Evolutionary conservation across 2,329 filamentous ascomycete species (phyloP).

Genomic region (Chaetothyriales sp.): DNA sequence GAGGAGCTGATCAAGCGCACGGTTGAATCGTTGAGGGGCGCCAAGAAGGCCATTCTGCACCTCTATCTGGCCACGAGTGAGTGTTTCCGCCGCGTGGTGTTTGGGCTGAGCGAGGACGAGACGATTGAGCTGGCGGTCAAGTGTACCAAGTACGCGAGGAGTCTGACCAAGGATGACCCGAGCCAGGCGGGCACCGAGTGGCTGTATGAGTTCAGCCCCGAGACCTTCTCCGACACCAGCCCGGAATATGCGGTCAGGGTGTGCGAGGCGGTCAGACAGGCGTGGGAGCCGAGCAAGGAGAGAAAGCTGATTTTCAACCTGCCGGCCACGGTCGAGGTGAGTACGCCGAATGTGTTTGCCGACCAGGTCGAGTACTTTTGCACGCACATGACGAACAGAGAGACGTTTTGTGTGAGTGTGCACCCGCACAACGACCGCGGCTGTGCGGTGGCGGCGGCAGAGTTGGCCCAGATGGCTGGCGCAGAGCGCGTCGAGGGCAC

Average conservation of each 20-base stretch:
- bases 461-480: slow-evolving; percentile 90
- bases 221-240: slow-evolving; percentile 73
- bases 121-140: slow-evolving; percentile 67
- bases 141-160: slow-evolving; percentile 74
- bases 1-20: slow-evolving; percentile 81
- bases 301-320: slow-evolving; percentile 92
- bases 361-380: slow-evolving; percentile 97
- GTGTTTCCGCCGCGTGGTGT: slow-evolving; percentile 86
- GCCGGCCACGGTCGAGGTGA: slow-evolving; percentile 87
- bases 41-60: slow-evolving; percentile 89
- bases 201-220: slow-evolving; percentile 38
- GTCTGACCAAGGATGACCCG: slow-evolving; percentile 72
- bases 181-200: slow-evolving; percentile 42
- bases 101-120: slow-evolving; percentile 73
- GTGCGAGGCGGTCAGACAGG: slow-evolving; percentile 85
- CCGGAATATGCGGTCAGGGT: slow-evolving; percentile 71
- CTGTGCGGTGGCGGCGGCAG: slow-evolving; percentile 76
- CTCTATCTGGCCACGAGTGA: slow-evolving; percentile 93
- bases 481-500: slow-evolving; percentile 90
- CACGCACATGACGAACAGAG: slow-evolving; percentile 64
- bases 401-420: slow-evolving; percentile 77
- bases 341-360: slow-evolving; percentile 88
- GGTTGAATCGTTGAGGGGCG: slow-evolving; percentile 73
- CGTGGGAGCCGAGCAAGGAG: slow-evolving; percentile 57
- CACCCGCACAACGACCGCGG: slow-evolving; percentile 94